A percentile compares a stretch with the other conserved stretches of the same genome.
Conservation (phyloP, 2,329 filamentous ascomycete species). For the Colletotrichum plurivorum region DNA sequence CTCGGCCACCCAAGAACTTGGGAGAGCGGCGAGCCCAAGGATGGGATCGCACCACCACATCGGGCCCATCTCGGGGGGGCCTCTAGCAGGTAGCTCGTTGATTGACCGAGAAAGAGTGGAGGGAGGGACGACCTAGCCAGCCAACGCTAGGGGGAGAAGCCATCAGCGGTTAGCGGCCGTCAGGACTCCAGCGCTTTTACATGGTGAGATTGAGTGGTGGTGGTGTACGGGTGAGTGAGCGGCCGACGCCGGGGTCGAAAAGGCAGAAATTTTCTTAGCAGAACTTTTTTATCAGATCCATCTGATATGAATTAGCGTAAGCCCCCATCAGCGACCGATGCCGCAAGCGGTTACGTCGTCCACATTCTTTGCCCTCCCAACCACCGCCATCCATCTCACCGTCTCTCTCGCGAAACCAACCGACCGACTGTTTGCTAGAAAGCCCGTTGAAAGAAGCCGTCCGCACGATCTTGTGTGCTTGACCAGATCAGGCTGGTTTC, state of each 20-base stretch:
- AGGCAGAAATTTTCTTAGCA: not conserved
- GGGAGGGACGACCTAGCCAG: conserved; percentile 6
- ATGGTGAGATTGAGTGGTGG: not conserved
- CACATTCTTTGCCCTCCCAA: conserved; percentile 25
- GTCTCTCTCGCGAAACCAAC: not conserved
- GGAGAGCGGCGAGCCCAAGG: not conserved
- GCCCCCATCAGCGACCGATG: conserved; percentile 25
- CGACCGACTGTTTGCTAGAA: not conserved
- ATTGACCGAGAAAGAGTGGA: conserved; percentile 9
- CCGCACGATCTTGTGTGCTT: not conserved
- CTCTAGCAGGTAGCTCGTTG: not conserved
- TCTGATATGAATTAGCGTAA: conserved; percentile 38
- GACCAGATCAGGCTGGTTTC: too few relatives aligned
- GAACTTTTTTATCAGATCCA: conserved; percentile 40
- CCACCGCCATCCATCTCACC: conserved; percentile 14
- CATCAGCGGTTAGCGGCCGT: conserved; percentile 23
- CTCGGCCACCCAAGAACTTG: not conserved
- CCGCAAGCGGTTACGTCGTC: conserved; percentile 19
- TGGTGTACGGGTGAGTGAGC: not conserved
- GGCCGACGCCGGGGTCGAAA: not conserved
- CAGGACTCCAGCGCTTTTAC: too few relatives aligned
- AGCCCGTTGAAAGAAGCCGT: not conserved
- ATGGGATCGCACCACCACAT: conserved; percentile 21
- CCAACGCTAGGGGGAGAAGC: conserved; percentile 1
- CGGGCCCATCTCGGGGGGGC: conserved; percentile 31